Conservation (phyloP, 2,329 filamentous ascomycete genomes). For the Penicillium sp. region DNA sequence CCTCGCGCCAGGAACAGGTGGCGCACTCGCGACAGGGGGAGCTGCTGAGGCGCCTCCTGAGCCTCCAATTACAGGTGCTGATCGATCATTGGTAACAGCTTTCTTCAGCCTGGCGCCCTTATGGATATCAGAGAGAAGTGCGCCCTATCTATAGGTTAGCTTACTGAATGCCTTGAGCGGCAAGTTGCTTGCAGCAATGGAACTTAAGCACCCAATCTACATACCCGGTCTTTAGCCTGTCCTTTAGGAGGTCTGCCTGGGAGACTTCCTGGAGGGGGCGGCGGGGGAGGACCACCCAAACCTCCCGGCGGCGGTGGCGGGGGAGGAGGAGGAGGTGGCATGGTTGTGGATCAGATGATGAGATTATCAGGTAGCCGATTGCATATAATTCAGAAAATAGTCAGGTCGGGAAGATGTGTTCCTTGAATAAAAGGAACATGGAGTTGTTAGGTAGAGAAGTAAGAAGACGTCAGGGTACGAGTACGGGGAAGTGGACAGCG, state of each 20-base stretch:
- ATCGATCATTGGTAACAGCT: conserved; percentile 87
- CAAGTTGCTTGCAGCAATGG: not conserved
- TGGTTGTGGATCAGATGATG: conserved; percentile 22
- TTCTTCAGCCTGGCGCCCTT: conserved; percentile 82
- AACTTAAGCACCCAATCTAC: conserved; percentile 31
- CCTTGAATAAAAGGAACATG: conserved; percentile 18
- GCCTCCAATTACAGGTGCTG: conserved; percentile 69
- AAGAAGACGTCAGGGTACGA: conserved; percentile 28
- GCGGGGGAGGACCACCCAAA: conserved; percentile 62
- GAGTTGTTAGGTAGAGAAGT: conserved; percentile 24
- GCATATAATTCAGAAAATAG: conserved; percentile 11
- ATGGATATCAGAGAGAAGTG: conserved; percentile 80
- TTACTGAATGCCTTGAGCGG: not conserved
- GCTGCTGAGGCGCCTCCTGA: conserved; percentile 57
- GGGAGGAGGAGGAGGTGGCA: conserved; percentile 59
- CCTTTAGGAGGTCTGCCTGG: conserved; percentile 59
- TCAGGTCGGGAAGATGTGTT: conserved; percentile 14
- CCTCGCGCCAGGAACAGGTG: conserved; percentile 66
- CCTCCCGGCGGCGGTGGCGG: conserved; percentile 66
- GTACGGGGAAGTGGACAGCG: conserved; percentile 23
- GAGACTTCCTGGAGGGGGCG: conserved; percentile 53
- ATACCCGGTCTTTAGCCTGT: conserved; percentile 62
- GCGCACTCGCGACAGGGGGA: conserved; percentile 70
- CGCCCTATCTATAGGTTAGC: conserved; percentile 61
- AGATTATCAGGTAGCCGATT: not conserved